Conservation (phyloP, 2,329 filamentous ascomycete species). For the Trichothecium roseum region DNA sequence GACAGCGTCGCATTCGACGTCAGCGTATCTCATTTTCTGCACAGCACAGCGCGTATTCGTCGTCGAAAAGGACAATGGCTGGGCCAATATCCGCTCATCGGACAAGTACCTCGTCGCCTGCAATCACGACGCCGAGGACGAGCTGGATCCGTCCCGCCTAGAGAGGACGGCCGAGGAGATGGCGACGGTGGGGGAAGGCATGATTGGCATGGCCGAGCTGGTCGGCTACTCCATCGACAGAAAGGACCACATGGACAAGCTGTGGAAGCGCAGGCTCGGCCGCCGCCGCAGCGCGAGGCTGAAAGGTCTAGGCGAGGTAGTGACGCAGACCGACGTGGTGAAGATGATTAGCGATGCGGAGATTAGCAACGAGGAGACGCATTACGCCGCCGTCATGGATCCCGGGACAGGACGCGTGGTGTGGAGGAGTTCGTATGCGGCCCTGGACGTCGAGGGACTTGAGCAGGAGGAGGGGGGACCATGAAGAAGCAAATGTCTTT, state of each 20-base stretch:
- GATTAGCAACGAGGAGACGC: slow-evolving; percentile 18
- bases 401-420: slow-evolving; percentile 32
- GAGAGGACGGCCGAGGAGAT: slow-evolving; percentile 5
- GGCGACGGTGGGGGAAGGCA: background rate
- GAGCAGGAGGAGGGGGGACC: no score
- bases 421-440: slow-evolving; percentile 19
- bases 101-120: slow-evolving; percentile 14
- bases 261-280: slow-evolving; percentile 8
- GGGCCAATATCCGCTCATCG: slow-evolving; percentile 9
- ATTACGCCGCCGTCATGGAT: slow-evolving; percentile 31
- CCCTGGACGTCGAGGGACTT: no score
- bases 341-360: slow-evolving; percentile 12
- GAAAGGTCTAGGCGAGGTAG: background rate
- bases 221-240: slow-evolving; percentile 12
- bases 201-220: slow-evolving; percentile 13
- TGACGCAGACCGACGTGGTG: slow-evolving; percentile 13
- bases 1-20: slow-evolving; percentile 11
- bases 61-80: slow-evolving; percentile 16
- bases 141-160: slow-evolving; percentile 9
- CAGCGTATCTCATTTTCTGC: slow-evolving; percentile 20
- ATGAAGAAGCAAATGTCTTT: no score
- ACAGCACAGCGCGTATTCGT: slow-evolving; percentile 12
- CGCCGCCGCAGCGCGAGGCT: slow-evolving; percentile 1
- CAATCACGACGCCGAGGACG: slow-evolving; percentile 16
- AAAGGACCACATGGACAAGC: slow-evolving; percentile 10